These are phyloP conservation scores for Scutellaria barbata DNA, from an alignment of 257 asterid species.

Conservation along the genomic window DNA sequence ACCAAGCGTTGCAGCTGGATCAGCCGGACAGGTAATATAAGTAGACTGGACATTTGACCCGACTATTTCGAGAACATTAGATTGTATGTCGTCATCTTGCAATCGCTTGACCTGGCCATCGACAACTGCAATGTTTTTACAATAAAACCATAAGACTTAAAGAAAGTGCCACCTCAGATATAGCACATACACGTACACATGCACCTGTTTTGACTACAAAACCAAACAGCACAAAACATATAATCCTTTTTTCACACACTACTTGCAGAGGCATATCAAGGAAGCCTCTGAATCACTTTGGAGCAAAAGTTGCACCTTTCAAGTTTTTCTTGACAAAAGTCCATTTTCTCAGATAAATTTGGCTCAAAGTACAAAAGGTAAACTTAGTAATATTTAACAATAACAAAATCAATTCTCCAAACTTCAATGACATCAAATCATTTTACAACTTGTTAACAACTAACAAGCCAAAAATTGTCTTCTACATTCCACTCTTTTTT, in stretches of 20 bases:
- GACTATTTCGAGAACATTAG: slow-evolving; percentile 80
- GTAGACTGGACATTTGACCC: slow-evolving; percentile 89
- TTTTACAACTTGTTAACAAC: slow-evolving; percentile 1
- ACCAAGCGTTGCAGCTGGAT: slow-evolving; percentile 93
- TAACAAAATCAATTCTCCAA: background rate
- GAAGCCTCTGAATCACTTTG: slow-evolving; percentile 8
- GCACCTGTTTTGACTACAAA: slow-evolving; percentile 6
- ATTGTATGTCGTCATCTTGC: slow-evolving; percentile 95
- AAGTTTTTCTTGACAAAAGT: background rate
- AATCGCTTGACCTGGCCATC: slow-evolving; percentile 84
- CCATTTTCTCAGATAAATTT: background rate
- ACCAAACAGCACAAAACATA: background rate
- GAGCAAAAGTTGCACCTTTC: background rate
- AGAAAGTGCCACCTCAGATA: slow-evolving; percentile 10
- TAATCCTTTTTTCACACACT: background rate
- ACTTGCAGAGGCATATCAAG: background rate
- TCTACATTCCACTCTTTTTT: no score
- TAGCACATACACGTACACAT: background rate
- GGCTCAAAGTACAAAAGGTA: background rate
- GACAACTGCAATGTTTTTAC: slow-evolving; percentile 60
- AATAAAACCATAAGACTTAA: slow-evolving; percentile 12
- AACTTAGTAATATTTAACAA: background rate
- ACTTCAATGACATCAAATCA: background rate
- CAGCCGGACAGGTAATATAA: slow-evolving; percentile 94
- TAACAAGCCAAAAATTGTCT: background rate